phyloP scores from a whole-genome alignment of 768 basidiomycete genomes.

The Boletus patriciae region DNA sequence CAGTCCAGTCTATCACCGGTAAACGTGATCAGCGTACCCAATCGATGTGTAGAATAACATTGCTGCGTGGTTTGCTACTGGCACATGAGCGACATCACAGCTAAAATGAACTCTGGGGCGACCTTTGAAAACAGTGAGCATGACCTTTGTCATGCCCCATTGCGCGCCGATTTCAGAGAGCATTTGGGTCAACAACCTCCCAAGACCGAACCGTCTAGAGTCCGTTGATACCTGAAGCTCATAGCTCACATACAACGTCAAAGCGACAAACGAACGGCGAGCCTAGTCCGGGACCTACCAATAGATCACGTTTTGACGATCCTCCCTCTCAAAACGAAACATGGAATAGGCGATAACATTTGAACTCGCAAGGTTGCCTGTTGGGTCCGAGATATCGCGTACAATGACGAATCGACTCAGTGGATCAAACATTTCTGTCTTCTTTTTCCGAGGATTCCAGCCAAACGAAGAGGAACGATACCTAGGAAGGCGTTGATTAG shows the following conservation, averaged over 20 bases:
- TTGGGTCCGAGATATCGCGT: slow-evolving; percentile 10
- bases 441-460: slow-evolving; percentile 60
- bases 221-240: slow-evolving; percentile 63
- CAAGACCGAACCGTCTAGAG: slow-evolving; percentile 55
- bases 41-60: slow-evolving; percentile 50
- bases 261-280: not conserved
- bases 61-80: slow-evolving; percentile 46
- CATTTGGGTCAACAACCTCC: slow-evolving; percentile 50
- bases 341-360: slow-evolving; percentile 44
- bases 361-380: slow-evolving; percentile 18
- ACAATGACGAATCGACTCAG: slow-evolving; percentile 62
- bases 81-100: slow-evolving; percentile 7
- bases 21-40: slow-evolving; percentile 44
- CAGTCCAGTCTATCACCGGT: not conserved
- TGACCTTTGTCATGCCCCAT: slow-evolving; percentile 65
- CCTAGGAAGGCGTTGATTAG: slow-evolving; percentile 35
- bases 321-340: slow-evolving; percentile 77
- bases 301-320: slow-evolving; percentile 59
- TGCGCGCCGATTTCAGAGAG: slow-evolving; percentile 49
- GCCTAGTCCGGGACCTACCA: slow-evolving; percentile 48
- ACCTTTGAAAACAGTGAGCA: slow-evolving; percentile 80
- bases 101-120: slow-evolving; percentile 3
- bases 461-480: slow-evolving; percentile 60
- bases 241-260: slow-evolving; percentile 49
- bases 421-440: slow-evolving; percentile 57